These are phyloP conservation scores for Hsuehochloa calcarea DNA, from an alignment of 176 grass and related monocot species.

Conservation along the genomic window DNA sequence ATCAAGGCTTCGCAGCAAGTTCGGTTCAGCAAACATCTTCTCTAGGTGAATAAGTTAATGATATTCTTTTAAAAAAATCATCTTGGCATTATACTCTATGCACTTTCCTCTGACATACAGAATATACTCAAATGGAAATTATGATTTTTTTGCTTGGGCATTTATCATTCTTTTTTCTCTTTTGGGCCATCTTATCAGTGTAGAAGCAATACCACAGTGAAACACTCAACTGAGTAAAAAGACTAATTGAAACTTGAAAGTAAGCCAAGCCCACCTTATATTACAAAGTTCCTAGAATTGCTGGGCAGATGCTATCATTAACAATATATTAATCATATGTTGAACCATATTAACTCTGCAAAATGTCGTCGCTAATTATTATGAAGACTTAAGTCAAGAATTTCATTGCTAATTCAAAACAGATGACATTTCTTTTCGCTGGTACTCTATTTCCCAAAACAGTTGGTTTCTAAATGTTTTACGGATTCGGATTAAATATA, in stretches of 20 bases:
- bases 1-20: constrained; percentile 89
- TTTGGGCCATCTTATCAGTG: background rate
- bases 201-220: background rate
- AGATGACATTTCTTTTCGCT: background rate
- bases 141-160: background rate
- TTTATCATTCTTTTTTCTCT: background rate
- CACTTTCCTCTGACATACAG: background rate
- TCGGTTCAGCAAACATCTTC: constrained; percentile 82
- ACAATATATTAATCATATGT: background rate
- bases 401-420: background rate
- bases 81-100: background rate
- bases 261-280: background rate
- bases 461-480: background rate
- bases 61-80: background rate
- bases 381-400: background rate
- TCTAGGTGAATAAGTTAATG: constrained; percentile 52
- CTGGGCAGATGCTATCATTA: background rate
- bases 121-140: background rate
- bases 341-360: background rate
- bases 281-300: background rate
- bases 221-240: background rate
- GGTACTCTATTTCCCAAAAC: background rate
- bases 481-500: background rate
- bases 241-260: background rate
- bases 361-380: background rate